These are phyloP conservation scores for Wilhelminamyces savonicus DNA, from an alignment of 805 yeast genomes.

Conservation along the genomic window DNA sequence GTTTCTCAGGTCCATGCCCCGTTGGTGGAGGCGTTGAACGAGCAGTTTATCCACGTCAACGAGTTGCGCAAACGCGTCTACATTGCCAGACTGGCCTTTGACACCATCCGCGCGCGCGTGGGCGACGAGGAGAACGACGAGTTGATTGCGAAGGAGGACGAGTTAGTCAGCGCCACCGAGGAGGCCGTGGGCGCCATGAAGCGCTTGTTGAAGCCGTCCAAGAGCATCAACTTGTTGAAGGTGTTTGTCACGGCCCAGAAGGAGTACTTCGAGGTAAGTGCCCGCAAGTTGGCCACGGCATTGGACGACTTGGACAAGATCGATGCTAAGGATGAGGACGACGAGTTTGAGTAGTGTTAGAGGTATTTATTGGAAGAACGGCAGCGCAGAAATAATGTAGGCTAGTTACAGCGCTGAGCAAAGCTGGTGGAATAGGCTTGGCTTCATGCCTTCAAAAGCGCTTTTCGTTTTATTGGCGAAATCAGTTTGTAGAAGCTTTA, in stretches of 20 bases:
- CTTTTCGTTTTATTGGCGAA: too few relatives aligned
- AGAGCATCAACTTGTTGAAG: constrained; percentile 56
- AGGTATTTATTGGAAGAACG: background rate
- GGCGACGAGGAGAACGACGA: constrained; percentile 37
- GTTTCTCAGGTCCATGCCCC: constrained; percentile 53
- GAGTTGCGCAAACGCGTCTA: constrained; percentile 65
- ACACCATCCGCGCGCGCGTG: constrained; percentile 55
- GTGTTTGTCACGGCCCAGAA: constrained; percentile 66
- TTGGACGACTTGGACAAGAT: constrained; percentile 26
- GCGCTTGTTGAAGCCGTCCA: constrained; percentile 60
- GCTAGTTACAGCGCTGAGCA: too few relatives aligned
- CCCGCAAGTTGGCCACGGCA: constrained; percentile 27
- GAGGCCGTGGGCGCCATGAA: constrained; percentile 77
- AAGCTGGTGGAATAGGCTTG: too few relatives aligned
- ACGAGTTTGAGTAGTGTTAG: constrained; percentile 15
- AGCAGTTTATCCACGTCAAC: constrained; percentile 55
- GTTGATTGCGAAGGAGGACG: constrained; percentile 62
- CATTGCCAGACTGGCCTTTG: constrained; percentile 63
- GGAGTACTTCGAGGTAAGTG: constrained; percentile 43
- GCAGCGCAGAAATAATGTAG: background rate
- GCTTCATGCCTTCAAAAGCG: too few relatives aligned
- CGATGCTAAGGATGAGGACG: constrained; percentile 31
- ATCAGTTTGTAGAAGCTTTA: too few relatives aligned
- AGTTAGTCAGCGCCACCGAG: constrained; percentile 71
- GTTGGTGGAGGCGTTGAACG: constrained; percentile 45